A percentile compares a stretch with the other conserved stretches of the same genome.
Conservation (phyloP, 2,329 filamentous ascomycete genomes). For the Botrytis tulipae region DNA sequence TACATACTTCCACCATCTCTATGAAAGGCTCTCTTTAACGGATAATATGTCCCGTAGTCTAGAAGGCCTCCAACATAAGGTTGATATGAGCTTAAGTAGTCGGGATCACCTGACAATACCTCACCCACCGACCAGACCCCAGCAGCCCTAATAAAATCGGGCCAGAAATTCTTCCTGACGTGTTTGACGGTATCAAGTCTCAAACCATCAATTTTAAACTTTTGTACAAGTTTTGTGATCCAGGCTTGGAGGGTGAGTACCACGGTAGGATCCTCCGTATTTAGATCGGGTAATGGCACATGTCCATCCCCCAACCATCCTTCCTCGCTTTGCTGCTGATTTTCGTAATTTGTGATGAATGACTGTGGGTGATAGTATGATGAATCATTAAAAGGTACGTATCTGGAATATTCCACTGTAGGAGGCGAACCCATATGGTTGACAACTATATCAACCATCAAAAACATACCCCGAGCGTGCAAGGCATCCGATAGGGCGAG, state of each 20-base stretch:
- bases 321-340: constrained; percentile 15
- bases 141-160: constrained; percentile 50
- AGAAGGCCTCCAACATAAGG: constrained; percentile 53
- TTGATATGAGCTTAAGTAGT: constrained; percentile 44
- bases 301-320: constrained; percentile 15
- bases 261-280: constrained; percentile 38
- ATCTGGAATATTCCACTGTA: constrained; percentile 22
- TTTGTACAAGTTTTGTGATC: constrained; percentile 40
- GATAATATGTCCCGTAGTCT: constrained; percentile 52
- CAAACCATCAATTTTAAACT: constrained; percentile 48
- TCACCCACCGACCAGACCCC: constrained; percentile 61
- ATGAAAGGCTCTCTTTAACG: constrained; percentile 23
- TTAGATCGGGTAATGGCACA: constrained; percentile 15
- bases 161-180: constrained; percentile 52
- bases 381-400: constrained; percentile 36
- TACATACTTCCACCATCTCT: constrained; percentile 31
- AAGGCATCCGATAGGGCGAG: constrained; percentile 54
- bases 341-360: constrained; percentile 24
- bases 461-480: constrained; percentile 51
- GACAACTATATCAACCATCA: constrained; percentile 49
- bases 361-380: constrained; percentile 39
- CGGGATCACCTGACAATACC: constrained; percentile 50
- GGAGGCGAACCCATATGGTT: constrained; percentile 25
- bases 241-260: constrained; percentile 42
- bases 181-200: constrained; percentile 50